These are phyloP conservation scores for Meyerozyma athensensis DNA, from an alignment of 1,139 yeast genomes.

Conservation along the genomic window DNA sequence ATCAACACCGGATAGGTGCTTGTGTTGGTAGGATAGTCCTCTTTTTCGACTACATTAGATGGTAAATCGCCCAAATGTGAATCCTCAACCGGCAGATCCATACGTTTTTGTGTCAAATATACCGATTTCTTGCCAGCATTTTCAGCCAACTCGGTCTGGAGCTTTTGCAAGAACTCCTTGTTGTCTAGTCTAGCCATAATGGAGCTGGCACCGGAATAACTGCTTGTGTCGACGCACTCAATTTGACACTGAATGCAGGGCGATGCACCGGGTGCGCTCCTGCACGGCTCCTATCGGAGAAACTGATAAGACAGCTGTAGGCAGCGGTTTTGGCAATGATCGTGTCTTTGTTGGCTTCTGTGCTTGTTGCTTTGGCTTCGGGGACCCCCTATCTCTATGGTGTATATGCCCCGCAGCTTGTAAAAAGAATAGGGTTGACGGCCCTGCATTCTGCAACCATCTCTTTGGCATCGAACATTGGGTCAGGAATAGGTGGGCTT, in stretches of 20 bases:
- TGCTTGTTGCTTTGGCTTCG: slow-evolving; percentile 41
- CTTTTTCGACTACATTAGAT: slow-evolving; percentile 28
- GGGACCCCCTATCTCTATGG: slow-evolving; percentile 76
- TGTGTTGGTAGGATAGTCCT: slow-evolving; percentile 13
- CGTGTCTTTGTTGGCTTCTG: slow-evolving; percentile 16
- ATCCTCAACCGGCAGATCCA: slow-evolving; percentile 22
- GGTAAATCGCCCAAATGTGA: slow-evolving; percentile 26
- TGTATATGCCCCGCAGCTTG: slow-evolving; percentile 66
- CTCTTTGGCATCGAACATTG: slow-evolving; percentile 57
- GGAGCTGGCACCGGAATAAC: not conserved
- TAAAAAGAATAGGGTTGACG: slow-evolving; percentile 50
- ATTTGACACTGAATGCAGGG: slow-evolving; percentile 6
- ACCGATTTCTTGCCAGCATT: slow-evolving; percentile 40
- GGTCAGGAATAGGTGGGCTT: slow-evolving; percentile 64
- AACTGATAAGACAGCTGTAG: not conserved
- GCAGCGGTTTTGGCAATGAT: not conserved
- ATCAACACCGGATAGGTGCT: slow-evolving; percentile 46
- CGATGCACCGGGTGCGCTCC: slow-evolving; percentile 12
- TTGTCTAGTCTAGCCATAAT: slow-evolving; percentile 38
- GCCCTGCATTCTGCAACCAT: slow-evolving; percentile 60
- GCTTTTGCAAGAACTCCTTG: slow-evolving; percentile 31
- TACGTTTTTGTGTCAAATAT: slow-evolving; percentile 41
- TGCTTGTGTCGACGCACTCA: slow-evolving; percentile 1
- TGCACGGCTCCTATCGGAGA: slow-evolving; percentile 6
- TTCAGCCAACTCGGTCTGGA: slow-evolving; percentile 22